phyloP scores from a whole-genome alignment of 2,329 filamentous ascomycete genomes.

The Torrubiellomyces zombiae region DNA sequence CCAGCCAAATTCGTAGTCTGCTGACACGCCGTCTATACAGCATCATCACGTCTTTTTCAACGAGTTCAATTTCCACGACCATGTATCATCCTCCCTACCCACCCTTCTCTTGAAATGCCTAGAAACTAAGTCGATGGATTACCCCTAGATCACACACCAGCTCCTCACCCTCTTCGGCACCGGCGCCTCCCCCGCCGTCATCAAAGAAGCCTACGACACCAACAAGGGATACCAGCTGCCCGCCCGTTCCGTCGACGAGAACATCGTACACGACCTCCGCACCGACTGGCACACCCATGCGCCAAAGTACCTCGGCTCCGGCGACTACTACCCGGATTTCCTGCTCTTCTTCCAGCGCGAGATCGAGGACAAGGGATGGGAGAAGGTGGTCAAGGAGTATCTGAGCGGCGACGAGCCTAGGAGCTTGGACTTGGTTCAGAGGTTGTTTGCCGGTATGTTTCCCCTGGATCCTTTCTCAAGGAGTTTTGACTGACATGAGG shows the following conservation, averaged over 20 bases:
- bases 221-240: conserved; percentile 53
- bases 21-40: too few species aligned
- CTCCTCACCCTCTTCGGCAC: conserved; percentile 63
- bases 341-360: conserved; percentile 60
- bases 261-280: conserved; percentile 35
- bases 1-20: background rate
- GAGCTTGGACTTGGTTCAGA: conserved; percentile 50
- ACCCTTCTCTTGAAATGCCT: too few species aligned
- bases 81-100: conserved; percentile 27
- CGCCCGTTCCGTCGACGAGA: conserved; percentile 25
- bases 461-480: conserved; percentile 8
- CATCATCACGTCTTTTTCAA: conserved; percentile 72
- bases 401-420: conserved; percentile 49
- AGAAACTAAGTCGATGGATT: background rate
- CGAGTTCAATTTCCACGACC: conserved; percentile 58
- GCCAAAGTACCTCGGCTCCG: conserved; percentile 43
- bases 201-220: conserved; percentile 47
- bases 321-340: conserved; percentile 51
- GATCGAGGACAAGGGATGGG: conserved; percentile 45
- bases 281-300: conserved; percentile 35
- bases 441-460: conserved; percentile 54
- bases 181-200: conserved; percentile 40
- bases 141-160: conserved; percentile 47
- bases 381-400: conserved; percentile 45
- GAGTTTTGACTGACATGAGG: too few species aligned